phyloP scores from a whole-genome alignment of 2,329 filamentous ascomycete species.

The Claviceps cyperi region DNA sequence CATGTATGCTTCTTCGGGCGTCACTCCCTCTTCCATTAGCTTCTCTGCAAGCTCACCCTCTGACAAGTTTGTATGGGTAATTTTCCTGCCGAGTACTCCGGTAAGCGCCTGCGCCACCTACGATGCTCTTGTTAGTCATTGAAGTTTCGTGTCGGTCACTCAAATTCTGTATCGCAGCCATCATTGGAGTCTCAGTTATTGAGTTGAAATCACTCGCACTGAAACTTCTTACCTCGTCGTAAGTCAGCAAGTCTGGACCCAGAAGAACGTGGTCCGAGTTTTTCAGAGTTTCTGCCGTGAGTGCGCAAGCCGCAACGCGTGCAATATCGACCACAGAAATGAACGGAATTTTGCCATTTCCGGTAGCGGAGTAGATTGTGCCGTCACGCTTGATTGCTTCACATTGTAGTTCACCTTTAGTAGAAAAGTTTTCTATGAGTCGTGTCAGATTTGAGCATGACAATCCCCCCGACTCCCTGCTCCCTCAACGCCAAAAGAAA shows the following conservation, averaged over 20 bases:
- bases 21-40: background rate
- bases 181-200: too few relatives aligned
- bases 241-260: background rate
- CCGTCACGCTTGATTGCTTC: background rate
- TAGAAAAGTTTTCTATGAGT: background rate
- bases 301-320: background rate
- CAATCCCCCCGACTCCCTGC: background rate
- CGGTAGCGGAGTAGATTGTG: background rate
- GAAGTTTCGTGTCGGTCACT: too few relatives aligned
- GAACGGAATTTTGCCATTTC: background rate
- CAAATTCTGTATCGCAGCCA: too few relatives aligned
- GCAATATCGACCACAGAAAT: background rate
- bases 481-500: background rate
- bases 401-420: background rate
- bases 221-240: background rate
- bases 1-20: background rate
- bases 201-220: too few relatives aligned
- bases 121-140: background rate
- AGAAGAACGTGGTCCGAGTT: background rate
- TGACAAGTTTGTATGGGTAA: background rate
- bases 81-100: background rate
- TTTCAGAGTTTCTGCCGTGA: background rate
- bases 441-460: background rate
- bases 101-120: background rate
- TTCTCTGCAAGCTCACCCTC: background rate